Evolutionary conservation across 2,329 filamentous ascomycete species (phyloP).

Genomic region (Botrytis medusae): DNA sequence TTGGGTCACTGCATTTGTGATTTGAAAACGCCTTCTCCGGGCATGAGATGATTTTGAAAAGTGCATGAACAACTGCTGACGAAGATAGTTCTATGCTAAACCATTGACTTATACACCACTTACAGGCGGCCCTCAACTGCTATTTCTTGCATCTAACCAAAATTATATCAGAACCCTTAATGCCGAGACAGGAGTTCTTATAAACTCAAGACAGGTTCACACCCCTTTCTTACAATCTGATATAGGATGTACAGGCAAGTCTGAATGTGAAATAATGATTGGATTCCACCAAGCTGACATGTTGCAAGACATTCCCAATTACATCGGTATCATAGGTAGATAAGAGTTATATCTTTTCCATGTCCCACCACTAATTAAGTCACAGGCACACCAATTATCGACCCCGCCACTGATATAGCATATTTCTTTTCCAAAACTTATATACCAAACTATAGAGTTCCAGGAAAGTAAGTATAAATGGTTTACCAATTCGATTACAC

Average conservation of each 20-base stretch:
- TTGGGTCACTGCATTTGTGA: neutral
- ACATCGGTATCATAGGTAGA: constrained; percentile 27
- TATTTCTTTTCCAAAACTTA: constrained; percentile 32
- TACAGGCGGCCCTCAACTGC: constrained; percentile 49
- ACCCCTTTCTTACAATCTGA: constrained; percentile 50
- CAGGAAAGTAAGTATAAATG: constrained; percentile 3
- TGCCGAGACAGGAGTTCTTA: constrained; percentile 53
- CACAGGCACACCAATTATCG: constrained; percentile 27
- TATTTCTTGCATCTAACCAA: constrained; percentile 57
- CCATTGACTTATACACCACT: constrained; percentile 53
- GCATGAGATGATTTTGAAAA: neutral
- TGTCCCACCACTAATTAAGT: neutral
- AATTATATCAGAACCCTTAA: constrained; percentile 59
- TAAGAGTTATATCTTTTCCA: neutral
- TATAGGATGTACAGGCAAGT: constrained; percentile 42
- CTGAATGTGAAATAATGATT: neutral
- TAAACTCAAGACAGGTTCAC: constrained; percentile 49
- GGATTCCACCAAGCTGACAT: neutral
- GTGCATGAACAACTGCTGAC: constrained; percentile 46
- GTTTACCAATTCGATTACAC: neutral
- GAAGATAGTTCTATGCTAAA: constrained; percentile 54
- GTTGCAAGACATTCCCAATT: constrained; percentile 25
- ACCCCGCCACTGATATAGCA: constrained; percentile 29
- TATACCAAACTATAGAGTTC: constrained; percentile 19
- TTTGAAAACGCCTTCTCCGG: neutral